Evolutionary conservation across 202 grass and related monocot genomes (phyloP), one percentile per base, ranked within the genome.

Genomic region (Carex sylvatica): DNA sequence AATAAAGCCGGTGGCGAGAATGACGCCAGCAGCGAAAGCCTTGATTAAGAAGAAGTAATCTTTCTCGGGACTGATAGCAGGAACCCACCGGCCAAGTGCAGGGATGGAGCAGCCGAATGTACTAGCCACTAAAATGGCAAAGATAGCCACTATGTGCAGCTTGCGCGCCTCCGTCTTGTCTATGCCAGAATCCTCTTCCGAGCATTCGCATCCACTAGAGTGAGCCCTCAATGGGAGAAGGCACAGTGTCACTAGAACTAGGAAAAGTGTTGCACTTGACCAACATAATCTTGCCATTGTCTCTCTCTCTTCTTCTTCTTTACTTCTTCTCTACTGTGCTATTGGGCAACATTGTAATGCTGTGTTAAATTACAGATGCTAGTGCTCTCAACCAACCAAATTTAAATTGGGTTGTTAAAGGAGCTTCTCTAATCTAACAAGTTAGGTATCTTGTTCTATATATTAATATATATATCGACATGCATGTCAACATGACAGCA

Each of bases 21-120:
- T 97, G 82, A 97, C 91, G 12, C 91, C 94, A 2, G 88, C 90
- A 14, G 91, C 94, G 71, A 97, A 97, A 23, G 90, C 88, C 91
- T 97, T 97, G 20, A 97, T 53, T 24, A 79, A 78, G 85, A 92
- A 80, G 86, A 97, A 92, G 36, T 83, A 56, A 68, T 92, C 81
- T 0, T 68, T 86, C 22, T 89, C 88, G 15, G 94, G 87, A 4
- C 79, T 54, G 5, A 94, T 83, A 0, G 61, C 90, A 35, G 88
- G 90, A 65, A 92, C 80, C 81, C 35, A 64, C 28, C 80, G 72
- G n/a, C 94, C 92, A 0, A 97, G 88, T 1, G 54, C 70, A 0
- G 94, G 94, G 47, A 94, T 87, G 24, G 78, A 70, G 81, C 88
- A 87, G 73, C 94, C 94, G 1, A 69, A 4, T 18, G 86, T 11